A percentile compares a stretch with the other conserved stretches of the same genome.
Conservation (phyloP, 805 yeast species). For the Priceomyces melissophilus region DNA sequence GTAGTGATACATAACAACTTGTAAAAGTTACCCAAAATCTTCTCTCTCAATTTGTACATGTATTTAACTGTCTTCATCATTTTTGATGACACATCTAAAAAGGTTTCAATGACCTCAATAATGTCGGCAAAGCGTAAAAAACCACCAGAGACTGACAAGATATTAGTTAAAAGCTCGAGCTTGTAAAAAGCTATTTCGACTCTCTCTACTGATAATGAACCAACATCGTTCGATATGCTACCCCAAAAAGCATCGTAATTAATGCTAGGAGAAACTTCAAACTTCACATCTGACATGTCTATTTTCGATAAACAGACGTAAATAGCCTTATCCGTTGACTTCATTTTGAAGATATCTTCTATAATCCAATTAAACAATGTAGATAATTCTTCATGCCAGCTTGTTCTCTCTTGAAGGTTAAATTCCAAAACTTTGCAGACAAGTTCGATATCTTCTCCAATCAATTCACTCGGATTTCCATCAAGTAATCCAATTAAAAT, state of each 20-base stretch:
- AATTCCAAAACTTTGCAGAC: background rate
- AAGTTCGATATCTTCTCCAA: background rate
- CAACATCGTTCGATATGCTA: constrained; percentile 12
- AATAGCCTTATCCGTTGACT: constrained; percentile 8
- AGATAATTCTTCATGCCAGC: background rate
- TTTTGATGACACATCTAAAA: constrained; percentile 19
- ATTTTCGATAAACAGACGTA: constrained; percentile 14
- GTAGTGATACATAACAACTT: constrained; percentile 3
- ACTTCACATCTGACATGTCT: constrained; percentile 10
- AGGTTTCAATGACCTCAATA: constrained; percentile 11
- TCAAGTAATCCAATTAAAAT: background rate
- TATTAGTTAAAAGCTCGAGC: constrained; percentile 25
- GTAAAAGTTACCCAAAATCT: constrained; percentile 30
- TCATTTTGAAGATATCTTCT: constrained; percentile 3
- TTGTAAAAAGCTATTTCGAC: constrained; percentile 18
- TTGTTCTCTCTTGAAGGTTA: background rate
- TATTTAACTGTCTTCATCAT: constrained; percentile 20
- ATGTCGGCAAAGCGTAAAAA: constrained; percentile 13
- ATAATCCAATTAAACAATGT: background rate
- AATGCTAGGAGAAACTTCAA: constrained; percentile 6
- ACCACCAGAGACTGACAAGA: constrained; percentile 10
- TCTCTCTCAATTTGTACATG: constrained; percentile 45
- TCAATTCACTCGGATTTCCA: background rate
- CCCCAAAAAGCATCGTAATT: constrained; percentile 16
- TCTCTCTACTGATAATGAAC: constrained; percentile 17